Percentiles rank a stretch among this genome's conserved stretches.
These are phyloP conservation scores for Solanum habrochaites DNA, from an alignment of 257 asterid genomes.

Conservation along the genomic window DNA sequence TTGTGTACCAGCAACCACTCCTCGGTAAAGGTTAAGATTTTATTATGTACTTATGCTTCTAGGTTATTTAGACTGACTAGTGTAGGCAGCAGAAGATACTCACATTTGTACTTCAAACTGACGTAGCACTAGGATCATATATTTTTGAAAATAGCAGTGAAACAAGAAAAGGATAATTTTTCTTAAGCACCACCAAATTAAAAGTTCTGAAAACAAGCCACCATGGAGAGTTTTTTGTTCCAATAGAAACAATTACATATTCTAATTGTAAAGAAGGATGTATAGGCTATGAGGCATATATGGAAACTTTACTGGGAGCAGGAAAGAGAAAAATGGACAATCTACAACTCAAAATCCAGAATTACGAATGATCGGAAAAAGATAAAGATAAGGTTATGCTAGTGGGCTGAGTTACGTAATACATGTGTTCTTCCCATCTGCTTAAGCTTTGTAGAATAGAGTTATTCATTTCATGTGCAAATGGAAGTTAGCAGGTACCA, in stretches of 20 bases:
- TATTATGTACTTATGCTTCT: neutral
- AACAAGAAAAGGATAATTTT: neutral
- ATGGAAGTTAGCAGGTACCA: neutral
- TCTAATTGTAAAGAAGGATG: neutral
- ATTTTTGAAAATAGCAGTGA: neutral
- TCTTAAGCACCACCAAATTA: neutral
- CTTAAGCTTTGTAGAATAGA: neutral
- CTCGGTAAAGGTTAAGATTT: slow-evolving; percentile 68
- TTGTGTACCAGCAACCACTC: slow-evolving; percentile 28
- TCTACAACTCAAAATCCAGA: neutral
- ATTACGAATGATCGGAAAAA: neutral
- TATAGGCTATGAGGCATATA: neutral
- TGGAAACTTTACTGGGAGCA: neutral
- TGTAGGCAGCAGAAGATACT: neutral
- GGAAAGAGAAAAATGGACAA: neutral
- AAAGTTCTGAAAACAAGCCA: neutral
- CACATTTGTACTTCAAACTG: neutral
- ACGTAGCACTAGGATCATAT: neutral
- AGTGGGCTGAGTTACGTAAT: neutral
- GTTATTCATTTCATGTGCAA: neutral
- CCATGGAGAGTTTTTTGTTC: neutral
- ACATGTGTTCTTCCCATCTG: neutral
- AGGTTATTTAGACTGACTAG: neutral
- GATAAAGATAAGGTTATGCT: neutral
- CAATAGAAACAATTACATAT: neutral